Conservation (phyloP, 306 rosid genomes). For the Delonix regia region DNA sequence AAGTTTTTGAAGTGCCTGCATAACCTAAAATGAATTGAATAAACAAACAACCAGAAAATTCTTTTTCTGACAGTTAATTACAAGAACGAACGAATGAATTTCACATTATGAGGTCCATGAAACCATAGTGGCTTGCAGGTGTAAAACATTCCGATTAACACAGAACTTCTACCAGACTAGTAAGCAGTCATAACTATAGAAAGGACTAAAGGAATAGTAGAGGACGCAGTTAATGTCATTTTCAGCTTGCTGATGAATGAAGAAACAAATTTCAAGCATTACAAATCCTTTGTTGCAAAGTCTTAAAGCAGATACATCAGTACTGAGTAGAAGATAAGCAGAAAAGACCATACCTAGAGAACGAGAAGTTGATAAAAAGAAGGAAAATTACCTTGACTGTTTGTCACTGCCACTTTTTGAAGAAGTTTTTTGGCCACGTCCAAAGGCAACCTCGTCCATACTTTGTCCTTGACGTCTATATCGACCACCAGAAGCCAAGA, state of each 20-base stretch:
- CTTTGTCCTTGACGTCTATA: slow-evolving; percentile 85
- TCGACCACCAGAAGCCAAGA: slow-evolving; percentile 82
- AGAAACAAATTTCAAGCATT: neutral
- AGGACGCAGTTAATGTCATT: neutral
- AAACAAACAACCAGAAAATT: slow-evolving; percentile 4
- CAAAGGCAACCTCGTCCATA: slow-evolving; percentile 95
- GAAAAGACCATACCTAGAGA: neutral
- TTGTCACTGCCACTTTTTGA: slow-evolving; percentile 26
- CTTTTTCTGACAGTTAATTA: neutral
- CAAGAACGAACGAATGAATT: neutral
- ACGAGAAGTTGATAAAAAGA: neutral
- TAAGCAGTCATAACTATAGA: neutral
- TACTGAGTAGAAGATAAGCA: neutral
- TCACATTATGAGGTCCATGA: neutral
- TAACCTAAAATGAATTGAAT: neutral
- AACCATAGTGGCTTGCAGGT: slow-evolving; percentile 11
- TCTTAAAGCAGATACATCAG: slow-evolving; percentile 9
- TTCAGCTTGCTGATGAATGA: slow-evolving; percentile 4
- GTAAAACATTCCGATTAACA: neutral
- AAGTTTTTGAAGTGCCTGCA: neutral
- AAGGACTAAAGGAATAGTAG: neutral
- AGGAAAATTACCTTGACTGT: slow-evolving; percentile 45
- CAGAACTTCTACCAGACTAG: neutral
- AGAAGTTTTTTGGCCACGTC: slow-evolving; percentile 51
- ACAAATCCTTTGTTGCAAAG: neutral